Percentiles rank a stretch among this genome's conserved stretches.
Evolutionary conservation across 495 filamentous ascomycete species (phyloP).

Genomic region (Margaritispora aquatica): DNA sequence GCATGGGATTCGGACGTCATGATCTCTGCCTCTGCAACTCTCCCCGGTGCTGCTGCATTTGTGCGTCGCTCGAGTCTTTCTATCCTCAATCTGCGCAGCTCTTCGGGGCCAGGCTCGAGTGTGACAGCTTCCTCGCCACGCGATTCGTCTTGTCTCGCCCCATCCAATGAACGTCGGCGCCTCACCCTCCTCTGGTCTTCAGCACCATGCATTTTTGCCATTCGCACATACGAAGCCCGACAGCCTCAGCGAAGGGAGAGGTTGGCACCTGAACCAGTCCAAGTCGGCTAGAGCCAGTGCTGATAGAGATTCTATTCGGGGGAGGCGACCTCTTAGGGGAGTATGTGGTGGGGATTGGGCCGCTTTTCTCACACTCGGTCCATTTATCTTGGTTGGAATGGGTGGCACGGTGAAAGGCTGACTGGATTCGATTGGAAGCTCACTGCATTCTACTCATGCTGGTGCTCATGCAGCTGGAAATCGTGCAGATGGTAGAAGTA

Average conservation of each 20-base stretch:
- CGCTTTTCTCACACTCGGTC: too few species aligned
- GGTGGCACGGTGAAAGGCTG: constrained; percentile 6
- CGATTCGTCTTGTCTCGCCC: constrained; percentile 9
- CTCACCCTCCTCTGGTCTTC: constrained; percentile 10
- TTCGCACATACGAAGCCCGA: constrained; percentile 13
- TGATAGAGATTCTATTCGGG: neutral
- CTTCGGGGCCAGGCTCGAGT: constrained; percentile 9
- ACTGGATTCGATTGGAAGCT: constrained; percentile 14
- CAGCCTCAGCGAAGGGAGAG: constrained; percentile 13
- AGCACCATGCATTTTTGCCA: constrained; percentile 11
- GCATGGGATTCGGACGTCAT: constrained; percentile 22
- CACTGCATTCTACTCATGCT: constrained; percentile 18
- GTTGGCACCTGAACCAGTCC: constrained; percentile 11
- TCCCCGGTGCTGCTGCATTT: neutral
- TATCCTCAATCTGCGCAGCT: constrained; percentile 16
- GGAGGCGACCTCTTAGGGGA: neutral
- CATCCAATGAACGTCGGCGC: constrained; percentile 17
- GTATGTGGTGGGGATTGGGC: neutral
- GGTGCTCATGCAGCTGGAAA: constrained; percentile 13
- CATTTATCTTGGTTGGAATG: constrained; percentile 19
- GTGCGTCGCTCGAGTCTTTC: constrained; percentile 18
- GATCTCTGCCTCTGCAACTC: constrained; percentile 9
- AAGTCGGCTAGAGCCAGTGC: neutral
- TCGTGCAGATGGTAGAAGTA: constrained; percentile 11
- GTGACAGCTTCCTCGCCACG: constrained; percentile 17